These are phyloP conservation scores for Lenzites betulinus DNA, from an alignment of 768 basidiomycete species.

Conservation along the genomic window DNA sequence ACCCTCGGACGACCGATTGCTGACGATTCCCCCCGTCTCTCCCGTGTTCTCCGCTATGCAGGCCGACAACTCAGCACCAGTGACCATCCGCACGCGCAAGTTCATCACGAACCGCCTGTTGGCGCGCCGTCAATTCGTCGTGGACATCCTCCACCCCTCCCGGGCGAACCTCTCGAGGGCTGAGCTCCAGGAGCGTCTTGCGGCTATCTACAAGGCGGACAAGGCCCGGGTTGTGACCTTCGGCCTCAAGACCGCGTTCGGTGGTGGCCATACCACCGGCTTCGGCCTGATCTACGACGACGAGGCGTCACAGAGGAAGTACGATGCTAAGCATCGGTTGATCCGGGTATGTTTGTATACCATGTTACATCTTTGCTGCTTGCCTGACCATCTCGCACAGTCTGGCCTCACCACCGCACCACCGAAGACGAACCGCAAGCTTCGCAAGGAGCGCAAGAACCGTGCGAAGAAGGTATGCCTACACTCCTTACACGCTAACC, in stretches of 20 bases:
- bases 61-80: conserved; percentile 80
- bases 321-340: conserved; percentile 95
- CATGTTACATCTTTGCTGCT: neutral
- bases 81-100: conserved; percentile 98
- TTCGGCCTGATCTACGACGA: conserved; percentile 98
- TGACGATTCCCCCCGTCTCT: conserved; percentile 2
- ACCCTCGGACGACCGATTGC: conserved; percentile 13
- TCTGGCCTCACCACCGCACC: conserved; percentile 73
- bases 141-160: conserved; percentile 94
- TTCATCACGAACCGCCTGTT: conserved; percentile 99
- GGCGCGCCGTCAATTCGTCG: conserved; percentile 92
- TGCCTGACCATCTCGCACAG: conserved; percentile 37
- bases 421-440: conserved; percentile 91
- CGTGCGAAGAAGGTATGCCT: conserved; percentile 92
- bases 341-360: conserved; percentile 71
- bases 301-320: conserved; percentile 92
- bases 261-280: conserved; percentile 96
- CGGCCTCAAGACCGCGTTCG: conserved; percentile 93
- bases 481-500: neutral
- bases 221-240: conserved; percentile 91
- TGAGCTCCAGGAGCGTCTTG: conserved; percentile 92
- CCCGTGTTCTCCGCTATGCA: conserved; percentile 36
- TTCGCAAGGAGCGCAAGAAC: conserved; percentile 99
- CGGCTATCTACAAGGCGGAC: conserved; percentile 89
- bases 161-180: conserved; percentile 91